phyloP scores from a whole-genome alignment of 345 rosid species.

The Geranium brycei region DNA sequence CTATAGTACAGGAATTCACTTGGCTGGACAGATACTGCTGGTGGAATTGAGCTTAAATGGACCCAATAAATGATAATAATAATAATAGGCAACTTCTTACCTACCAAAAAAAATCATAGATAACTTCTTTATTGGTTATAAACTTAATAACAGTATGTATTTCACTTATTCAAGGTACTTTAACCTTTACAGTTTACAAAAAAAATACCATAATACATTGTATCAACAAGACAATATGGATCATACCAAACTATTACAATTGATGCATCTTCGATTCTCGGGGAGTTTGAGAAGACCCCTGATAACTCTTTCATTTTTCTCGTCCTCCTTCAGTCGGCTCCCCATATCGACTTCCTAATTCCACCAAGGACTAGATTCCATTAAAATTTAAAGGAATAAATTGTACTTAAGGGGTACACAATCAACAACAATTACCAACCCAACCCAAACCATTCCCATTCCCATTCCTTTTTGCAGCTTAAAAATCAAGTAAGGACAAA shows the following conservation, averaged over 20 bases:
- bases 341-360: constrained; percentile 34
- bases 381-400: background rate
- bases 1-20: background rate
- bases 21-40: background rate
- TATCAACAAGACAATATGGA: too few relatives aligned
- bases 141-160: too few relatives aligned
- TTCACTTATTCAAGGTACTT: too few relatives aligned
- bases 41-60: too few relatives aligned
- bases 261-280: constrained; percentile 81
- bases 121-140: too few relatives aligned
- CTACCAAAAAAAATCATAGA: too few relatives aligned
- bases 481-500: background rate
- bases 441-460: too few relatives aligned
- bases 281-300: constrained; percentile 77
- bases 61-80: too few relatives aligned
- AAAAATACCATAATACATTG: too few relatives aligned
- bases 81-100: too few relatives aligned
- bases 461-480: too few relatives aligned
- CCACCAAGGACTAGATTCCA: constrained; percentile 2
- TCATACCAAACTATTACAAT: constrained; percentile 83
- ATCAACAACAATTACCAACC: background rate
- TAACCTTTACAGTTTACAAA: too few relatives aligned
- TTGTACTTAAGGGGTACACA: background rate
- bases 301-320: constrained; percentile 71
- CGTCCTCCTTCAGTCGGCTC: constrained; percentile 67